These are phyloP conservation scores for Plasmodium knowlesi DNA, from an alignment of 169 alveolate species.

Conservation along the genomic window DNA sequence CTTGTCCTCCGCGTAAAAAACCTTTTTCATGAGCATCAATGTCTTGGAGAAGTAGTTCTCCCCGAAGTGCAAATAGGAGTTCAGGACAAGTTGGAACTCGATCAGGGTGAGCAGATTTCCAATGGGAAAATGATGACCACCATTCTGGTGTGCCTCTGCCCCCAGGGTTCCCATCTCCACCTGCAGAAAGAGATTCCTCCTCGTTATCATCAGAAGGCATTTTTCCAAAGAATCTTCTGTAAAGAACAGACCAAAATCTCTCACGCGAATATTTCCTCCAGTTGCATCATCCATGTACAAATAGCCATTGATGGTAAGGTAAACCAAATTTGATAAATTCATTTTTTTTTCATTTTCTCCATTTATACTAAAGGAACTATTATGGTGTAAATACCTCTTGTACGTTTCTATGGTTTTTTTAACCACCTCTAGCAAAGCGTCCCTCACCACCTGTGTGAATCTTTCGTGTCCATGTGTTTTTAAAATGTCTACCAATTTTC, in stretches of 20 bases:
- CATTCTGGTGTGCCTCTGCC: background rate
- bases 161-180: constrained; percentile 22
- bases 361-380: background rate
- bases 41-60: constrained; percentile 18
- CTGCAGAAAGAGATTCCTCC: constrained; percentile 26
- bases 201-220: constrained; percentile 21
- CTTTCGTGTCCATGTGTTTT: background rate
- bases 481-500: constrained; percentile 16
- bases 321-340: background rate
- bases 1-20: constrained; percentile 3
- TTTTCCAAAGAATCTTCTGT: constrained; percentile 20
- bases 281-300: constrained; percentile 12
- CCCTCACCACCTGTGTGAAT: constrained; percentile 1
- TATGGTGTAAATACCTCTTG: constrained; percentile 4
- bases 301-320: constrained; percentile 46
- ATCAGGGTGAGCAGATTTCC: constrained; percentile 20
- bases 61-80: constrained; percentile 30
- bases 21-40: constrained; percentile 2
- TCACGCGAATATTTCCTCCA: background rate
- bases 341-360: background rate
- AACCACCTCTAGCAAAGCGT: constrained; percentile 19
- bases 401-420: constrained; percentile 12
- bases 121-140: background rate
- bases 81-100: constrained; percentile 21
- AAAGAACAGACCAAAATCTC: constrained; percentile 58